Evolutionary conservation across 2,329 filamentous ascomycete genomes (phyloP), one percentile per base, ranked within the genome.

Genomic region (Monosporascus cannonballus): DNA sequence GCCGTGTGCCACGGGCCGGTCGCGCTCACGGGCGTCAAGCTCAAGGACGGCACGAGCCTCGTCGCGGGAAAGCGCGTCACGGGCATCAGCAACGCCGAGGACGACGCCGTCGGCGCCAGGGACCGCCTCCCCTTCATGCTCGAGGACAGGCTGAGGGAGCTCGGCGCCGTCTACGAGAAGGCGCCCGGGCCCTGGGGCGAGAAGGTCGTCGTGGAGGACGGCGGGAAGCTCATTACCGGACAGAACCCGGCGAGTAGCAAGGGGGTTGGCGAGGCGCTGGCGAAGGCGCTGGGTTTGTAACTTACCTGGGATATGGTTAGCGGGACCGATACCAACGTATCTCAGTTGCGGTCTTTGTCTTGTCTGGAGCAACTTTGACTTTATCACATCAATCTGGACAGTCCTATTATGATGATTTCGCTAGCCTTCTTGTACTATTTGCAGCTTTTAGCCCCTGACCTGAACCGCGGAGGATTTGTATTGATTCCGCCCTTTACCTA

Each of bases 1-100:
- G 82, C 85, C 3, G 84, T 89, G 46, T 89, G 86, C 73, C 86
- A 89, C 69, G 86, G 84, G 6, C 83, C 85, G 2, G 80, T 79
- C 3, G 86, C 78, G 14, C 73, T 89, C 17, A 73, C 77, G 48
- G 77, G 84, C 59, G 84, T 80, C 37, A 79, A 76, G 61, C 62
- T 76, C 20, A 57, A 69, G 5, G 71, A 76, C 55, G 83, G 81
- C 36, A 70, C 73, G 56, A 73, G 74, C 49, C 69, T 87, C 9
- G 67, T 88, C 39, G 69, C 75, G 48, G 83, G 79, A 45, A 77
- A 76, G 63, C 70, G 75, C 46, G 80, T 83, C 24, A 86, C 83
- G 0, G 84, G 79, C 9, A 83, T 84, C 63, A 78, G 74, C 37
- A 81, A 84, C 61, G 69, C 55, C 0, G 82, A 85, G 69, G 80